Conservation (phyloP, 768 basidiomycete genomes). For the Tylopilus vinaceipallidus region DNA sequence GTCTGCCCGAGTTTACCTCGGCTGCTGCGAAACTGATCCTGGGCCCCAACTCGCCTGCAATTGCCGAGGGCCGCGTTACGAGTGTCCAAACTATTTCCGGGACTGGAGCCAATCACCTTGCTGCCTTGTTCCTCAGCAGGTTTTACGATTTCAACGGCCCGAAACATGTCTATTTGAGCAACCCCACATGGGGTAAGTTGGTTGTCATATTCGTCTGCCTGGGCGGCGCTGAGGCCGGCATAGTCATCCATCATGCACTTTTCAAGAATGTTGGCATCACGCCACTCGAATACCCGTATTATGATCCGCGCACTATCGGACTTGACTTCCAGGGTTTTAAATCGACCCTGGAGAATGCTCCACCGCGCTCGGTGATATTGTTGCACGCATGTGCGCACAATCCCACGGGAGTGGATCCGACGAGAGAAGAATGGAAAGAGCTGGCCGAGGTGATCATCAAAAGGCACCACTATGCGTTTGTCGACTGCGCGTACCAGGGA, state of each 20-base stretch:
- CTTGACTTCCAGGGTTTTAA: slow-evolving; percentile 77
- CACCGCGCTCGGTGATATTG: slow-evolving; percentile 79
- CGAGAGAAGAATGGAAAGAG: slow-evolving; percentile 77
- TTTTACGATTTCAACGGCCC: slow-evolving; percentile 72
- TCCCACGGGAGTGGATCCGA: slow-evolving; percentile 95
- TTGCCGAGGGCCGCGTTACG: slow-evolving; percentile 67
- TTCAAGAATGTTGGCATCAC: slow-evolving; percentile 88
- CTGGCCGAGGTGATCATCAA: slow-evolving; percentile 70
- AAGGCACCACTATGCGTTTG: slow-evolving; percentile 84
- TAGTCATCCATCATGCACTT: slow-evolving; percentile 88
- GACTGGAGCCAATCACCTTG: slow-evolving; percentile 94
- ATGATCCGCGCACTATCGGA: slow-evolving; percentile 85
- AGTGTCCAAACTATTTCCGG: slow-evolving; percentile 95
- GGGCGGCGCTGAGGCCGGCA: not conserved
- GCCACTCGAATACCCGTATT: slow-evolving; percentile 90
- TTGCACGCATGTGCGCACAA: slow-evolving; percentile 96
- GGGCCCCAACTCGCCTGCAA: slow-evolving; percentile 65
- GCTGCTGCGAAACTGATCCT: slow-evolving; percentile 84
- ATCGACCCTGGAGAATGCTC: slow-evolving; percentile 56
- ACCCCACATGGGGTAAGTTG: slow-evolving; percentile 90
- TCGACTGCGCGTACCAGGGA: slow-evolving; percentile 96
- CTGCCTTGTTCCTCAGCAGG: slow-evolving; percentile 76
- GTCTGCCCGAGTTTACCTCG: slow-evolving; percentile 76
- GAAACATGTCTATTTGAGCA: slow-evolving; percentile 78
- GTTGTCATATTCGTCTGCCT: not conserved